These are phyloP conservation scores for Candida ficus DNA, from an alignment of 805 yeast species.

Conservation along the genomic window DNA sequence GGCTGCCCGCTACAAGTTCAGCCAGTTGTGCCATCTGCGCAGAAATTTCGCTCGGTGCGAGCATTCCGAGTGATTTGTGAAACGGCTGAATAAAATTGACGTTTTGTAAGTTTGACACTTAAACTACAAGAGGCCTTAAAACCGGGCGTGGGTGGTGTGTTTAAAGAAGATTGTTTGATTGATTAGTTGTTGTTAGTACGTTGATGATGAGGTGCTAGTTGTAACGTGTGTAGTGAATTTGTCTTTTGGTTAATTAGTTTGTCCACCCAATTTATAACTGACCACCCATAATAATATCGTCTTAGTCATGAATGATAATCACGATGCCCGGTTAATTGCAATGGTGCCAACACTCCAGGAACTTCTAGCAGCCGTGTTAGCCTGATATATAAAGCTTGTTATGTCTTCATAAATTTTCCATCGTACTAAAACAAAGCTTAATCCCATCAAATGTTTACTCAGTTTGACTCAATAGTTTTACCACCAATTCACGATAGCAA, in stretches of 20 bases:
- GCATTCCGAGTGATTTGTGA: constrained; percentile 7
- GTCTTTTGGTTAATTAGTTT: no score
- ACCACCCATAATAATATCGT: no score
- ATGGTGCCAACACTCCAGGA: neutral
- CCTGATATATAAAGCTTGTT: neutral
- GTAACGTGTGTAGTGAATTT: no score
- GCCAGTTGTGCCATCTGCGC: neutral
- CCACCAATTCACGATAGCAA: constrained; percentile 10
- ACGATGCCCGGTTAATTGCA: no score
- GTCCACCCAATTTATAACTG: no score
- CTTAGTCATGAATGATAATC: no score
- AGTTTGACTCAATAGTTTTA: constrained; percentile 9
- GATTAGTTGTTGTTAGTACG: no score
- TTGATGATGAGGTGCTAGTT: no score
- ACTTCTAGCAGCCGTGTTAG: neutral
- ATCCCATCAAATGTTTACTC: constrained; percentile 9
- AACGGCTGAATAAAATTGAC: constrained; percentile 4
- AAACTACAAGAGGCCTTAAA: neutral
- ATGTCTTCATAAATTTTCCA: neutral
- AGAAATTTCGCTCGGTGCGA: constrained; percentile 2
- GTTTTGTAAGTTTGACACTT: neutral
- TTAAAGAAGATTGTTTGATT: no score
- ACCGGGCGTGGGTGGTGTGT: neutral
- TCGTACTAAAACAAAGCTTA: no score
- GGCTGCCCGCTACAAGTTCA: neutral